Conservation (phyloP, 139 green algal species). For the Chloropicon primus region DNA sequence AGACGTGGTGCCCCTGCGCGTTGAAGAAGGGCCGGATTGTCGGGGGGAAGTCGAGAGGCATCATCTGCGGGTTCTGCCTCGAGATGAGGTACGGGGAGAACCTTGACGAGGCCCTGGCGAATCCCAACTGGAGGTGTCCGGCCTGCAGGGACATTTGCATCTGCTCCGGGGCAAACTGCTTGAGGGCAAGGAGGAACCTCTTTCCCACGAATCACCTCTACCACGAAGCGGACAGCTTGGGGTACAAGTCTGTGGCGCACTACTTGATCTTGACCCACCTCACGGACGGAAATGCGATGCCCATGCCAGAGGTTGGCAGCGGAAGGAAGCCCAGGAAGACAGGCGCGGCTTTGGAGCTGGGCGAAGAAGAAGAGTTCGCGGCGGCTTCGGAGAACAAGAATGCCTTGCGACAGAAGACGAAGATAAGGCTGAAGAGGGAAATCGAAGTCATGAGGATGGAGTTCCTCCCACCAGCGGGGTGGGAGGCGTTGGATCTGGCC, state of each 20-base stretch:
- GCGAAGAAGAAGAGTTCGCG: not conserved
- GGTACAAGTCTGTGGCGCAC: constrained; percentile 42
- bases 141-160: constrained; percentile 66
- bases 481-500: not conserved
- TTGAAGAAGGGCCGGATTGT: constrained; percentile 15
- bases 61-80: constrained; percentile 67
- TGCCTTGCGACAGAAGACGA: not conserved
- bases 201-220: constrained; percentile 31
- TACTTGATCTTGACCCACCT: constrained; percentile 48
- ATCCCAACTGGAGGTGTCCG: constrained; percentile 48
- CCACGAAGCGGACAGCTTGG: constrained; percentile 25
- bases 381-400: not conserved
- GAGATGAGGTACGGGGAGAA: constrained; percentile 59
- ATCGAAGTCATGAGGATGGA: not conserved
- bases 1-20: constrained; percentile 40
- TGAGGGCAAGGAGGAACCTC: constrained; percentile 21
- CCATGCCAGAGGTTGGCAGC: constrained; percentile 8
- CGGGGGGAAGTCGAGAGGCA: constrained; percentile 33
- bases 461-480: not conserved
- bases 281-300: constrained; percentile 14
- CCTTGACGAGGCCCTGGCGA: constrained; percentile 33
- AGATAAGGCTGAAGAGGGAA: not conserved
- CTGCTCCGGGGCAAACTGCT: constrained; percentile 42
- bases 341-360: not conserved
- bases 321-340: not conserved